Evolutionary conservation across 176 grass and related monocot genomes (phyloP).

Genomic region (Dactylis glomerata): DNA sequence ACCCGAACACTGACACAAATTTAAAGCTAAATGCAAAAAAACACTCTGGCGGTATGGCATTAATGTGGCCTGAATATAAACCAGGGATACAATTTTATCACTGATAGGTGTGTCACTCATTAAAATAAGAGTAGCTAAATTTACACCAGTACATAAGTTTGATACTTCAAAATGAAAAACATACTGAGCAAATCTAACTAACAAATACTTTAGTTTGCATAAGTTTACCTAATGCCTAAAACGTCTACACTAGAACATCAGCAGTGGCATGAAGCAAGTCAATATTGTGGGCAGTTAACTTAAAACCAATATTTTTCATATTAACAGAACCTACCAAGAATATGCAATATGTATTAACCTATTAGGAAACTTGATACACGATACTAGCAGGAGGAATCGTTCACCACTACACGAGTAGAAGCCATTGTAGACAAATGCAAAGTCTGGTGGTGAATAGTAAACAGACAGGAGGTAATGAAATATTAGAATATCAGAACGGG

Average conservation of each 20-base stretch:
- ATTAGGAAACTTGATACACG: neutral
- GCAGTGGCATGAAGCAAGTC: neutral
- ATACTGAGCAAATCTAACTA: neutral
- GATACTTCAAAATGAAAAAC: neutral
- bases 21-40: conserved; percentile 1
- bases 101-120: neutral
- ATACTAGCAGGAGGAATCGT: neutral
- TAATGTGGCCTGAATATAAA: neutral
- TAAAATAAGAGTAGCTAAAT: neutral
- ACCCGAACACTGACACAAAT: neutral
- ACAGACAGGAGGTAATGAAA: neutral
- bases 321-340: neutral
- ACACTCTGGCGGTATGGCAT: neutral
- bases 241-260: neutral
- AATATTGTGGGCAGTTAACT: neutral
- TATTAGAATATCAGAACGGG: neutral
- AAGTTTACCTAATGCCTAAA: neutral
- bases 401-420: neutral
- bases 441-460: neutral
- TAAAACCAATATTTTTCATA: neutral
- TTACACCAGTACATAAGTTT: neutral
- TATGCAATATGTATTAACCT: neutral
- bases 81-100: neutral
- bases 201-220: neutral
- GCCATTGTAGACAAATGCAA: neutral